Evolutionary conservation across 768 basidiomycete species (phyloP).

Genomic region (Rhizopogon vesiculosus): DNA sequence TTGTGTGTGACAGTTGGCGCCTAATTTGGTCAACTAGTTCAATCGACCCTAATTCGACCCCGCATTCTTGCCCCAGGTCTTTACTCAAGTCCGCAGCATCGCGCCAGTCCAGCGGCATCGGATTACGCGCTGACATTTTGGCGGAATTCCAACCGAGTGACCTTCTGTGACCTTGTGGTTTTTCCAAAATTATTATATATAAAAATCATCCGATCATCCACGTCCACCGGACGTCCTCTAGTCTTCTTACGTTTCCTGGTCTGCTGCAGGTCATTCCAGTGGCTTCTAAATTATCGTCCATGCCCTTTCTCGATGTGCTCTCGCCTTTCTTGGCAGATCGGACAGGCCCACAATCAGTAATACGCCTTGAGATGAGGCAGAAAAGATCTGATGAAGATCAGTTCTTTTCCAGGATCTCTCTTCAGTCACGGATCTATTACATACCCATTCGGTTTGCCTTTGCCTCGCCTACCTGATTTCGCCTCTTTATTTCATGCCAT

Average conservation of each 20-base stretch:
- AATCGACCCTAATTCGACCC: slow-evolving; percentile 1
- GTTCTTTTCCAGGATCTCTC: slow-evolving; percentile 39
- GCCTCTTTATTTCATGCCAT: slow-evolving; percentile 40
- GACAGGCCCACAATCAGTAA: slow-evolving; percentile 24
- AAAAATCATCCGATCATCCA: not conserved
- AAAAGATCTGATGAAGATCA: slow-evolving; percentile 26
- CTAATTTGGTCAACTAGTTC: not conserved
- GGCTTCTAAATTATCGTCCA: slow-evolving; percentile 2
- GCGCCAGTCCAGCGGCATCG: not conserved
- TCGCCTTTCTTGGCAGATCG: slow-evolving; percentile 13
- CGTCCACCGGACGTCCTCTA: not conserved
- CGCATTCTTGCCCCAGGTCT: not conserved
- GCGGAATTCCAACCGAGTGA: not conserved
- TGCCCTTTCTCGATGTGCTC: slow-evolving; percentile 2
- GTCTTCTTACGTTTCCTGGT: slow-evolving; percentile 8
- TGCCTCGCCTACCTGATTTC: slow-evolving; percentile 34
- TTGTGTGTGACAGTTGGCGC: not conserved
- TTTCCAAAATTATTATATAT: not conserved
- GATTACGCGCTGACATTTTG: not conserved
- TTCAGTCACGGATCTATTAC: slow-evolving; percentile 46
- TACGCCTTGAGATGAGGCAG: slow-evolving; percentile 5
- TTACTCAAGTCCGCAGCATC: not conserved
- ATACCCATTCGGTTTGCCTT: slow-evolving; percentile 37
- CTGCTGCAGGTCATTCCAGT: slow-evolving; percentile 8
- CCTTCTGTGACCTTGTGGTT: no score